Conservation (phyloP, 2,329 filamentous ascomycete species). For the Fusarium penzigii region DNA sequence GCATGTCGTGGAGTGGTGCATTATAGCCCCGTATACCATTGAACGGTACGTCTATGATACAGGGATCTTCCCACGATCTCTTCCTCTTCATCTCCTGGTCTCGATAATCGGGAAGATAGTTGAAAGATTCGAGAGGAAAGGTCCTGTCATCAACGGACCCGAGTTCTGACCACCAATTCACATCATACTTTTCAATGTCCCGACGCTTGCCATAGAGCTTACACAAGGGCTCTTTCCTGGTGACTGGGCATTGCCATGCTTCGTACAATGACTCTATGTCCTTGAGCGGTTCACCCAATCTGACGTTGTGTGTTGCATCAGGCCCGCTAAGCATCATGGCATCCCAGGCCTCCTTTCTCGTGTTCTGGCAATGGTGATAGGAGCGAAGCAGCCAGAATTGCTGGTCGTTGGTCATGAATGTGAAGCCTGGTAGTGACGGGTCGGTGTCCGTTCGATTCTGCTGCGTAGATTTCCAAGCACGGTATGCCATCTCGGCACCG, state of each 20-base stretch:
- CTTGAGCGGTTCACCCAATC: slow-evolving; percentile 8
- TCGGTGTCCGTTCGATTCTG: neutral
- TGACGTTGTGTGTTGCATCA: slow-evolving; percentile 17
- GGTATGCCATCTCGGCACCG: slow-evolving; percentile 55
- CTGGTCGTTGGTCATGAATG: slow-evolving; percentile 57
- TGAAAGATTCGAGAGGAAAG: no score
- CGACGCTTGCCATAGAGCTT: slow-evolving; percentile 6
- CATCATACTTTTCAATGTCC: neutral
- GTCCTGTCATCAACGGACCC: neutral
- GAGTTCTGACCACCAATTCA: neutral
- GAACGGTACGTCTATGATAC: no score
- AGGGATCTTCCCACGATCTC: no score
- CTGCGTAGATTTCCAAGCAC: slow-evolving; percentile 51
- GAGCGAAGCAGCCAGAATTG: slow-evolving; percentile 61
- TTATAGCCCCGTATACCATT: no score
- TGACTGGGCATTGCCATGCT: slow-evolving; percentile 16
- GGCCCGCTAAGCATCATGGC: neutral
- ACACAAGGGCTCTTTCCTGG: slow-evolving; percentile 6
- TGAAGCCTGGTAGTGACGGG: slow-evolving; percentile 49
- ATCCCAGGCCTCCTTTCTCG: neutral
- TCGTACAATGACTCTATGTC: slow-evolving; percentile 15
- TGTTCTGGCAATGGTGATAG: slow-evolving; percentile 52
- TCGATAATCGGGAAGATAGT: no score
- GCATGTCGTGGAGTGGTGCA: no score
- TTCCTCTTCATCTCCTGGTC: no score